These are phyloP conservation scores for Periconia sp. DNA, from an alignment of 2,329 filamentous ascomycete species.

Conservation along the genomic window DNA sequence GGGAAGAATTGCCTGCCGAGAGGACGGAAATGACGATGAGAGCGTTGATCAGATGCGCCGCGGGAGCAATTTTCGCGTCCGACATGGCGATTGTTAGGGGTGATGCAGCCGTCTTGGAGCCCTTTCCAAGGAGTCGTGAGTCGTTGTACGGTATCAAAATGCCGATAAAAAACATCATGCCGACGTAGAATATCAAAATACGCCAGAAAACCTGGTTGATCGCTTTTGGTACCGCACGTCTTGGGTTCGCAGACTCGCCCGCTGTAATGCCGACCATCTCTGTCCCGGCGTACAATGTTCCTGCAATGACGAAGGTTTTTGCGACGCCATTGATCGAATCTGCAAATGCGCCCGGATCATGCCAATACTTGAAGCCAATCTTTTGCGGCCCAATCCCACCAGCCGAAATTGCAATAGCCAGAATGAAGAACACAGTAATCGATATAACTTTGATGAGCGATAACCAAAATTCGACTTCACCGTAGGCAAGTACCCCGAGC, in stretches of 20 bases:
- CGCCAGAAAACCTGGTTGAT: constrained; percentile 53
- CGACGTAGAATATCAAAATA: constrained; percentile 53
- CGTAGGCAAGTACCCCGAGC: constrained; percentile 49
- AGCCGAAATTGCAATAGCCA: constrained; percentile 47
- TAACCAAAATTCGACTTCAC: constrained; percentile 52
- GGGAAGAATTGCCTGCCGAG: constrained; percentile 66
- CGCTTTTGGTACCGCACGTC: constrained; percentile 55
- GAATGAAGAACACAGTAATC: constrained; percentile 48
- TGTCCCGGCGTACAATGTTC: constrained; percentile 49
- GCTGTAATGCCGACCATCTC: constrained; percentile 46
- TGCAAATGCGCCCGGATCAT: constrained; percentile 48
- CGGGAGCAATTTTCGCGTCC: constrained; percentile 74
- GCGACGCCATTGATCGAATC: constrained; percentile 51
- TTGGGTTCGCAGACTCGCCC: constrained; percentile 49
- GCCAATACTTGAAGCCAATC: constrained; percentile 46
- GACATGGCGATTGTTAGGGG: constrained; percentile 58
- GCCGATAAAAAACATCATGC: constrained; percentile 55
- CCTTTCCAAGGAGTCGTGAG: constrained; percentile 64
- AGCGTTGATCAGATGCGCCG: constrained; percentile 78
- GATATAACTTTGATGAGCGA: constrained; percentile 48
- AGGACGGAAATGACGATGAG: constrained; percentile 69
- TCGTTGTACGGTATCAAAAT: constrained; percentile 74
- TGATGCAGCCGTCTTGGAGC: constrained; percentile 59
- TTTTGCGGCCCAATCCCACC: constrained; percentile 39
- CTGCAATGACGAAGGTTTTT: constrained; percentile 51